Conservation (phyloP, 345 rosid genomes). For the Hibiscus syriacus region DNA sequence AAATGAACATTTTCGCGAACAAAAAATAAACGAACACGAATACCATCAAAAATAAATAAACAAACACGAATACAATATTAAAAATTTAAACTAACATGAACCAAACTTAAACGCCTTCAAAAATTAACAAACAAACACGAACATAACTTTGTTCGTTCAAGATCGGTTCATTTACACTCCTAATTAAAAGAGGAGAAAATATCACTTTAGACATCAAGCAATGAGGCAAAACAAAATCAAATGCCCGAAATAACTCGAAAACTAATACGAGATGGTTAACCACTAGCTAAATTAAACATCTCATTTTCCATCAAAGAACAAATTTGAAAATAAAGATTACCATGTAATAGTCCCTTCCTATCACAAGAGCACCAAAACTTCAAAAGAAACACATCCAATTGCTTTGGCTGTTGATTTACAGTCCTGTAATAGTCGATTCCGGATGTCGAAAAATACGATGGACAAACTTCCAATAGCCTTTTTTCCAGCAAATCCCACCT, state of each 20-base stretch:
- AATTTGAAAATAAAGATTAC: constrained; percentile 17
- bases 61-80: no score
- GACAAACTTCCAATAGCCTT: constrained; percentile 62
- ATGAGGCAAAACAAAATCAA: background rate
- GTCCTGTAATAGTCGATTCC: constrained; percentile 36
- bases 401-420: constrained; percentile 35
- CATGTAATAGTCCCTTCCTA: constrained; percentile 49
- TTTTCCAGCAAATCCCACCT: constrained; percentile 55
- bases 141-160: no score
- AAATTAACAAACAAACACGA: no score
- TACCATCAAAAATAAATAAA: no score
- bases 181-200: background rate
- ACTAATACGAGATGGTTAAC: background rate
- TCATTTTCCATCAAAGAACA: background rate
- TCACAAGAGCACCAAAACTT: constrained; percentile 62
- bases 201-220: background rate
- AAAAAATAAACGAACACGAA: no score
- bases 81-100: no score
- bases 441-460: constrained; percentile 51
- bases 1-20: no score
- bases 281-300: background rate
- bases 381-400: constrained; percentile 44
- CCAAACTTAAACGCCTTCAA: no score
- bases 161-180: no score
- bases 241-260: background rate